These are phyloP conservation scores for Ceratobasidium sp. DNA, from an alignment of 1,284 basidiomycete species.

Conservation along the genomic window DNA sequence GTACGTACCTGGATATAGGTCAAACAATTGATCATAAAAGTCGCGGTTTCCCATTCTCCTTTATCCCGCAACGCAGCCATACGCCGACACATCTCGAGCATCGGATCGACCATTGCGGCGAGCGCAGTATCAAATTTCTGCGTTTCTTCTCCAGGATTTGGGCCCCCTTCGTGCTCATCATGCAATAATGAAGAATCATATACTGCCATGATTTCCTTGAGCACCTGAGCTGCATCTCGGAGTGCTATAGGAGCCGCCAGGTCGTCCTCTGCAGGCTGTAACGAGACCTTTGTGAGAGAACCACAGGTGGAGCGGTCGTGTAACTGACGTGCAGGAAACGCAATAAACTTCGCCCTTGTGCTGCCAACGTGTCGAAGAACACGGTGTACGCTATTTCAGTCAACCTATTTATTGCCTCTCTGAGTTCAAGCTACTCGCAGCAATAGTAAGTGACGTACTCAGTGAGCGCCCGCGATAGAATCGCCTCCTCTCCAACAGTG, in stretches of 20 bases:
- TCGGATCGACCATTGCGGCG: conserved; percentile 87
- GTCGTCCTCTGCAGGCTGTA: conserved; percentile 80
- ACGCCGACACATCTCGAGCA: conserved; percentile 78
- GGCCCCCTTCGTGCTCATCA: conserved; percentile 60
- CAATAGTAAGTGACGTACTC: conserved; percentile 70
- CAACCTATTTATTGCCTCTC: conserved; percentile 65
- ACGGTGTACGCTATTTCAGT: conserved; percentile 83
- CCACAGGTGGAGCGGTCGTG: not conserved
- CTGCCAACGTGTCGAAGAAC: conserved; percentile 88
- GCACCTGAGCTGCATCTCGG: conserved; percentile 83
- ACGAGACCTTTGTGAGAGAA: not conserved
- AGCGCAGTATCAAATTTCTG: conserved; percentile 84
- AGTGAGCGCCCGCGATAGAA: conserved; percentile 80
- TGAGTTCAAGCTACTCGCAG: conserved; percentile 23
- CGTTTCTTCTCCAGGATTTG: conserved; percentile 58
- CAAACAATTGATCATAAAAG: conserved; percentile 88
- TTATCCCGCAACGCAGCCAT: conserved; percentile 74
- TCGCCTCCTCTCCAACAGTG: conserved; percentile 86
- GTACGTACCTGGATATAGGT: conserved; percentile 78
- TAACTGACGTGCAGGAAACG: conserved; percentile 76
- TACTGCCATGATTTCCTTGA: conserved; percentile 89
- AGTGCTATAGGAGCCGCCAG: conserved; percentile 83
- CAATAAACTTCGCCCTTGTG: conserved; percentile 81
- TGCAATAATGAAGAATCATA: conserved; percentile 85
- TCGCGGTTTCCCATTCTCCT: conserved; percentile 79